Percentiles rank a stretch among this genome's conserved stretches.
These are phyloP conservation scores for Scheffersomyces lignosus DNA, from an alignment of 805 yeast genomes.

Conservation along the genomic window DNA sequence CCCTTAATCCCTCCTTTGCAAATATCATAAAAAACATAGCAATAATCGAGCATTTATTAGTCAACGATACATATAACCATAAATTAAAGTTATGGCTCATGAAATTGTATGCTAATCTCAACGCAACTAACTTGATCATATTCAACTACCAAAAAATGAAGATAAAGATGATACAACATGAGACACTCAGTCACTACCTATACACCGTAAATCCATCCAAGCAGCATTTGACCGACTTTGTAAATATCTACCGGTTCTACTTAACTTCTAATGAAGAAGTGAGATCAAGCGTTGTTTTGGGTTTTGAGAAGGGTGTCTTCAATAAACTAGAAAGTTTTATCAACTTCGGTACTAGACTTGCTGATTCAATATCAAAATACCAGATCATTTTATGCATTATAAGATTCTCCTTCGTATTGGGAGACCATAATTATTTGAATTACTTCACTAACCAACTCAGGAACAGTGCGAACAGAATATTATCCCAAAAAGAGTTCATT, in stretches of 20 bases:
- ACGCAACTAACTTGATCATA: constrained; percentile 51
- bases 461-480: constrained; percentile 12
- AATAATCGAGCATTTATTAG: constrained; percentile 57
- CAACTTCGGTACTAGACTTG: constrained; percentile 54
- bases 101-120: constrained; percentile 58
- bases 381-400: constrained; percentile 33
- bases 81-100: constrained; percentile 71
- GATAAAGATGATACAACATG: constrained; percentile 75
- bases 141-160: constrained; percentile 54
- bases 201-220: constrained; percentile 35
- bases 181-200: constrained; percentile 57
- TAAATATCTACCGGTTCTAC: constrained; percentile 49
- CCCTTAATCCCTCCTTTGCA: constrained; percentile 19
- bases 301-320: constrained; percentile 59
- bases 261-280: constrained; percentile 54
- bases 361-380: constrained; percentile 49
- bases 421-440: constrained; percentile 28
- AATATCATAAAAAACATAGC: constrained; percentile 41
- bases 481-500: constrained; percentile 14
- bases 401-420: constrained; percentile 31
- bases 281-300: constrained; percentile 46
- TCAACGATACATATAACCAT: constrained; percentile 68
- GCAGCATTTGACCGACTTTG: constrained; percentile 18
- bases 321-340: constrained; percentile 69
- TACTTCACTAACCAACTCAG: constrained; percentile 24